These are phyloP conservation scores for Ophiocordyceps camponoti-floridani DNA, from an alignment of 2,329 filamentous ascomycete species.

Conservation along the genomic window DNA sequence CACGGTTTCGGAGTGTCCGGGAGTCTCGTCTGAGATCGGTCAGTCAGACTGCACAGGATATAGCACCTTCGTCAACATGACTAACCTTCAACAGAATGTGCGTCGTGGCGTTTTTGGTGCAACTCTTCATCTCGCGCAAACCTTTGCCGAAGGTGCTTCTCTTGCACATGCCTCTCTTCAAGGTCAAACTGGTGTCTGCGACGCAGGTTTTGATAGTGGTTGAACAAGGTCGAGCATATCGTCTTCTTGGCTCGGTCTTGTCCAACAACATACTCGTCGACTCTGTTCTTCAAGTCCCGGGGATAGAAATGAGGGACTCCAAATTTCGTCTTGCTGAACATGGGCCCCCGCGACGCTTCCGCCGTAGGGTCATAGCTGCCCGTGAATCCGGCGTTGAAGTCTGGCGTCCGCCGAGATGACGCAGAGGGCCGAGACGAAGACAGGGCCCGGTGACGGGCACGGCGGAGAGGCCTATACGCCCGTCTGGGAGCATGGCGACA, in stretches of 20 bases:
- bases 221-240: conserved; percentile 83
- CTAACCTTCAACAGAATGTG: conserved; percentile 66
- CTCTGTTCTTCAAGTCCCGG: conserved; percentile 63
- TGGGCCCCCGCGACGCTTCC: conserved; percentile 36
- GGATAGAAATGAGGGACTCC: conserved; percentile 48
- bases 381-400: conserved; percentile 40
- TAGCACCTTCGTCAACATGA: conserved; percentile 2
- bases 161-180: conserved; percentile 32
- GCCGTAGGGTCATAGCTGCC: conserved; percentile 37
- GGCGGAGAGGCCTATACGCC: neutral
- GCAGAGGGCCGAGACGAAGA: conserved; percentile 8
- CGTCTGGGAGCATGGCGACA: neutral
- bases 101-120: conserved; percentile 34
- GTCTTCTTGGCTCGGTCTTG: conserved; percentile 92
- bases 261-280: conserved; percentile 92
- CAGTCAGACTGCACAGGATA: neutral
- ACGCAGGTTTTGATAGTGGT: conserved; percentile 83
- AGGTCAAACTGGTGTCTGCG: conserved; percentile 65
- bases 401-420: conserved; percentile 22
- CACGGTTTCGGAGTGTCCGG: conserved; percentile 30
- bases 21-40: conserved; percentile 34
- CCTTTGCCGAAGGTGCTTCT: conserved; percentile 53
- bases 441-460: conserved; percentile 6
- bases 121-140: conserved; percentile 48
- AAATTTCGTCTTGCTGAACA: conserved; percentile 38